Evolutionary conservation across 2,329 filamentous ascomycete species (phyloP), one percentile per base, ranked within the genome.

Genomic region (Karstenula rhodostoma): DNA sequence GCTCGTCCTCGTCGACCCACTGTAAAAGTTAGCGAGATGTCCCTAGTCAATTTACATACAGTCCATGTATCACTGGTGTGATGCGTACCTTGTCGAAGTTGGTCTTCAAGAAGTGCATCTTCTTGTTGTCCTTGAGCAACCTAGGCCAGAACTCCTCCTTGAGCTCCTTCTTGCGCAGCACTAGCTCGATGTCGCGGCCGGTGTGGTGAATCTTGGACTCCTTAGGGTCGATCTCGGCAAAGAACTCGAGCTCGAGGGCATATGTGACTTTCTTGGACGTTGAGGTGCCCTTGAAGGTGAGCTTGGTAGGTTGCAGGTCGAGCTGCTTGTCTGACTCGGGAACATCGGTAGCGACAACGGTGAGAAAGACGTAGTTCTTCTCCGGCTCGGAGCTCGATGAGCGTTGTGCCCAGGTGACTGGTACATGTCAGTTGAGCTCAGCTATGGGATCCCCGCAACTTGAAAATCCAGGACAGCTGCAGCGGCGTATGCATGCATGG

Each of bases 1-100:
- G 95, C 87, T 99, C 95, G 77, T 99, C 94, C 87, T 97, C 93
- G 71, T 97, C 94, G 74, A 97, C 92, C 94, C 94, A 97, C 87
- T 89, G 43, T 22, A 62, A 43, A 17, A 33, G 61, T 78, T 71
- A 77, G 71, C 43, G n/a, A 55, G 1, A 8, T 22, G 19, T 12
- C 7, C 42, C n/a, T 17, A 13, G 17, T 22, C 37, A 19, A 32
- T 5, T 15, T 7, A n/a, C n/a, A n/a, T 50, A 35, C 15, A 19
- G 22, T 50, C 13, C n/a, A 29, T 29, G 35, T 9, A 13, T 29
- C 12, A 35, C 2, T 7, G 15, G 10, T 42, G 8, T 32, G 9
- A 42, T 19, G 71, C 85, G 62, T 78, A 90, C 88, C 90, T 97
- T 97, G 85, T 97, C 94, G 73, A 99, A 99, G 83, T 99, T 91